Evolutionary conservation across 305 asterid genomes (phyloP).

Genomic region (Solanum hybrid): DNA sequence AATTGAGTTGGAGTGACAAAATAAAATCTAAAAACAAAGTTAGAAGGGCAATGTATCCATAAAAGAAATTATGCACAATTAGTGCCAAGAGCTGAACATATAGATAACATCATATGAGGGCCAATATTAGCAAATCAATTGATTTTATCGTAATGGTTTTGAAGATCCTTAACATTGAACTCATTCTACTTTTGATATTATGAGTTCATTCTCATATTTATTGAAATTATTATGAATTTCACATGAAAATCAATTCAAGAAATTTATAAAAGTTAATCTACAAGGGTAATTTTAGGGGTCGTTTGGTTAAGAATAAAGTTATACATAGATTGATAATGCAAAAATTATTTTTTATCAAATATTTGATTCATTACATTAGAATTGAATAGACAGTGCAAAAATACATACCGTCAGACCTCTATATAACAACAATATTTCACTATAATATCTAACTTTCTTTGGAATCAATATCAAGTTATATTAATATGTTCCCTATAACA

Average conservation of each 20-base stretch:
- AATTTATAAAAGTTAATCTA: neutral
- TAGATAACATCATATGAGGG: too few species aligned
- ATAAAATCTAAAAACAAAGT: too few species aligned
- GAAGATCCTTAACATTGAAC: too few species aligned
- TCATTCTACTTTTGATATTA: too few species aligned
- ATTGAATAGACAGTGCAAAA: too few species aligned
- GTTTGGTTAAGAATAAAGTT: neutral
- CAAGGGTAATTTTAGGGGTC: neutral
- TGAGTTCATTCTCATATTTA: neutral
- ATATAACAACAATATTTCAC: neutral
- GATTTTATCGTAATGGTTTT: too few species aligned
- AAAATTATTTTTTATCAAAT: neutral
- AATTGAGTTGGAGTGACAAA: too few species aligned
- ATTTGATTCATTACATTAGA: neutral
- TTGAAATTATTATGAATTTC: neutral
- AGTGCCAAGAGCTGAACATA: neutral
- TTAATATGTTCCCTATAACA: neutral
- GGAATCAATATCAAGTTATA: neutral
- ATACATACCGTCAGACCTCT: neutral
- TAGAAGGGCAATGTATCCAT: too few species aligned
- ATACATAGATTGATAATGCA: neutral
- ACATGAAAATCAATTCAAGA: neutral
- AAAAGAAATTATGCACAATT: neutral
- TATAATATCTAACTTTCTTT: too few species aligned
- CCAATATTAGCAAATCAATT: too few species aligned